Evolutionary conservation across 2,329 filamentous ascomycete genomes (phyloP), one percentile per base, ranked within the genome.

Genomic region (Stenocarpella maydis): DNA sequence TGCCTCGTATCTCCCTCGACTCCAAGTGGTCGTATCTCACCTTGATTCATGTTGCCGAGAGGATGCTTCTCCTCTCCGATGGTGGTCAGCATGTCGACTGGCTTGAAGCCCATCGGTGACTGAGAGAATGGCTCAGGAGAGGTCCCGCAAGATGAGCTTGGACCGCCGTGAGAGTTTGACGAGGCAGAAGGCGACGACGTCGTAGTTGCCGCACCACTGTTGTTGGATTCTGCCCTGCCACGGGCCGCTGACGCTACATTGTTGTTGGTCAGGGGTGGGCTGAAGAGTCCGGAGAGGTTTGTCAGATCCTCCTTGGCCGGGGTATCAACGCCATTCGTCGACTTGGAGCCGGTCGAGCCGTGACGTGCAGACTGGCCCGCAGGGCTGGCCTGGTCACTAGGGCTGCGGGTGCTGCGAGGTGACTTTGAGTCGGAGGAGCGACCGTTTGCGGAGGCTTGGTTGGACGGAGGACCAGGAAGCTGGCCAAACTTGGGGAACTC

Each of bases 401-500:
- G 75, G 65, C 73, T 75, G 7, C 74, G 72, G n/a, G 71, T 72
- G 21, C 71, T 64, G 15, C 69, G 58, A 34, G 67, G 73, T 58
- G 71, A 72, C n/a, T 63, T 43, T 12, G 67, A 65, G 39, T 39
- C 49, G 53, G 71, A 69, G n/a, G 69, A 34, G 73, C 60, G 75
- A 21, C 45, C 60, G 10, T 55, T 64, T 10, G 50, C 19, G 3
- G 68, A 39, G 26, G 26, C n/a, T 5, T 77, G 77, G 70, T 72
- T 76, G 63, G 73, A 70, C 37, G 54, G 39, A 26, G 71, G 82
- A 6, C 86, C 84, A 0, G 87, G 86, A 31, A 97, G 86, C 70
- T 90, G 87, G 55, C 96, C 96, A 76, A 99, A 98, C 77, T 92
- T 95, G 73, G 96, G 95, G 73, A 98, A 98, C 74, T 98, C 95